These are phyloP conservation scores for Fagus crenata DNA, from an alignment of 306 rosid genomes.

Conservation along the genomic window DNA sequence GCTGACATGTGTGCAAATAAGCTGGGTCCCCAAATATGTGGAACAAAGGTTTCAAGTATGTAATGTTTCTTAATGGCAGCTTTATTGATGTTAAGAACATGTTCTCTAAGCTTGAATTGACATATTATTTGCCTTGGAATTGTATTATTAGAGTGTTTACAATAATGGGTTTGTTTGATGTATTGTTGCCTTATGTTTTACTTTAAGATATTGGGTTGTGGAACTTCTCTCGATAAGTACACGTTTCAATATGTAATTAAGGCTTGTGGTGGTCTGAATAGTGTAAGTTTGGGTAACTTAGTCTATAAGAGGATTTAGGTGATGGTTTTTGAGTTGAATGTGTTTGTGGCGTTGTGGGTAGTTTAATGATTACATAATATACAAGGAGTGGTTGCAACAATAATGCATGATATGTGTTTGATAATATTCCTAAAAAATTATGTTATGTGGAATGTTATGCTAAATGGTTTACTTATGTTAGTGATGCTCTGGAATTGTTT, in stretches of 20 bases:
- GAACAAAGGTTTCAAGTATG: conserved; percentile 55
- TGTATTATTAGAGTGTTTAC: conserved; percentile 75
- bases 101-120: conserved; percentile 53
- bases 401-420: too few relatives aligned
- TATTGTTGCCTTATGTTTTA: conserved; percentile 51
- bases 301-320: conserved; percentile 43
- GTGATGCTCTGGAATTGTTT: too few relatives aligned
- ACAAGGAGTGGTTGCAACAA: conserved; percentile 47
- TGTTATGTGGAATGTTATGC: too few relatives aligned
- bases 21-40: neutral
- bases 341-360: conserved; percentile 44
- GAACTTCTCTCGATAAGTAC: conserved; percentile 71
- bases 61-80: conserved; percentile 55
- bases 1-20: too few relatives aligned
- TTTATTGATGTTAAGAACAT: conserved; percentile 49
- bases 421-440: too few relatives aligned
- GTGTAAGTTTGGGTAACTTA: conserved; percentile 50
- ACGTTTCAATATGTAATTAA: conserved; percentile 76
- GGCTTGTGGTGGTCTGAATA: conserved; percentile 68
- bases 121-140: conserved; percentile 64
- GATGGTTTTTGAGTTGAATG: conserved; percentile 59
- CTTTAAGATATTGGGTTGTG: conserved; percentile 70
- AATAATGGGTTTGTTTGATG: conserved; percentile 52
- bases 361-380: conserved; percentile 64
- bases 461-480: too few relatives aligned